phyloP scores from a whole-genome alignment of 2,329 filamentous ascomycete species.

The Chalaropsis ovoidea region DNA sequence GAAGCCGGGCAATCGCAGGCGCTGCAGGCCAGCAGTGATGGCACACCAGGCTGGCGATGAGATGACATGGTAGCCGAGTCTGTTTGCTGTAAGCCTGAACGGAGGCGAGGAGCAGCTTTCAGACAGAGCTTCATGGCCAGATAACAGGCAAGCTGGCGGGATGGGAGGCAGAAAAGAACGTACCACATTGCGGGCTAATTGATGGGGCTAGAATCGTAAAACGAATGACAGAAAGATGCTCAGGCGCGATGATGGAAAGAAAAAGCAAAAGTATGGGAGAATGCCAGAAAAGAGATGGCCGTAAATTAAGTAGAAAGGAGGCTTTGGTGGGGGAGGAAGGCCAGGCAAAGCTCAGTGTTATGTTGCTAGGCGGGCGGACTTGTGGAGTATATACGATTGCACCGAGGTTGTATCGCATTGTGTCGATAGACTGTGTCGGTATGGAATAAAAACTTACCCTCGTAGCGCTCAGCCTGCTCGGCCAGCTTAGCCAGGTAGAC shows the following conservation, averaged over 20 bases:
- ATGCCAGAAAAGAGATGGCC: slow-evolving; percentile 18
- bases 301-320: slow-evolving; percentile 21
- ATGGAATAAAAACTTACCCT: slow-evolving; percentile 52
- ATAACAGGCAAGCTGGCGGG: slow-evolving; percentile 1
- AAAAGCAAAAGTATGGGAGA: slow-evolving; percentile 11
- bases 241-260: slow-evolving; percentile 5
- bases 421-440: neutral
- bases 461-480: slow-evolving; percentile 99
- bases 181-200: slow-evolving; percentile 25
- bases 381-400: slow-evolving; percentile 25
- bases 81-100: neutral
- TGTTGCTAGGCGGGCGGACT: slow-evolving; percentile 11
- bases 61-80: neutral
- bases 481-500: slow-evolving; percentile 99
- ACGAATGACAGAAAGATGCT: slow-evolving; percentile 22
- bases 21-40: neutral
- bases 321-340: slow-evolving; percentile 15
- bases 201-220: slow-evolving; percentile 23
- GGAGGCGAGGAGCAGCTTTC: neutral
- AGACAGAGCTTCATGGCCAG: slow-evolving; percentile 6
- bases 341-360: slow-evolving; percentile 13
- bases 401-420: slow-evolving; percentile 16
- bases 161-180: slow-evolving; percentile 16
- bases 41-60: neutral
- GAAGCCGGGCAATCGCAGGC: slow-evolving; percentile 17